Percentiles rank a stretch among this genome's conserved stretches.
phyloP scores from a whole-genome alignment of 495 filamentous ascomycete genomes.

The Xeromyces bisporus region DNA sequence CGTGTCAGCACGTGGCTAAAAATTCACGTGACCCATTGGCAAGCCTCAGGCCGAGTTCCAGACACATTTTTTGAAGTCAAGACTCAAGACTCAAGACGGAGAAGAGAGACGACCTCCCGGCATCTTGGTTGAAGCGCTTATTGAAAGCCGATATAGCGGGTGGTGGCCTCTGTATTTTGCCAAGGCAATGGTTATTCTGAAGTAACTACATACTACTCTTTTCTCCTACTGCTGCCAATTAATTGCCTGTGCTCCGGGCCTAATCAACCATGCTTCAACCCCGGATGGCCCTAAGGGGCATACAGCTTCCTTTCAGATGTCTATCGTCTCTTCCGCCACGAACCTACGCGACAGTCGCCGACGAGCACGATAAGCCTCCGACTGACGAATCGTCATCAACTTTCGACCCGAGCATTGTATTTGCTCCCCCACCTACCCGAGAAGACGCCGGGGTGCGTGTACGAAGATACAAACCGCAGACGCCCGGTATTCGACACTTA shows the following conservation, averaged over 20 bases:
- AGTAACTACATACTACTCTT: too few relatives aligned
- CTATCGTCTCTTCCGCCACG: constrained; percentile 25
- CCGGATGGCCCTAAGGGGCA: constrained; percentile 36
- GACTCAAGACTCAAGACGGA: too few relatives aligned
- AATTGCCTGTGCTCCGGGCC: too few relatives aligned
- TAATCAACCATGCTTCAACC: constrained; percentile 43
- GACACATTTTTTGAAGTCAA: too few relatives aligned
- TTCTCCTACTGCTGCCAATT: not conserved
- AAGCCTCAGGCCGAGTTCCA: too few relatives aligned
- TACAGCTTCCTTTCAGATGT: constrained; percentile 32
- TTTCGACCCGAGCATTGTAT: constrained; percentile 23
- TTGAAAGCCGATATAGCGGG: too few relatives aligned
- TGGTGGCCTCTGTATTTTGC: too few relatives aligned
- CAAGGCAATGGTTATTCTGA: too few relatives aligned
- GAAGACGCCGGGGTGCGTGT: constrained; percentile 26
- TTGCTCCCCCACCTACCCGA: constrained; percentile 29
- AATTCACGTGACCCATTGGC: too few relatives aligned
- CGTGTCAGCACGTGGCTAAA: too few relatives aligned
- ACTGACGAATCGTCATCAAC: constrained; percentile 14
- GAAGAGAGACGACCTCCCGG: too few relatives aligned
- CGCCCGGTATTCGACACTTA: constrained; percentile 84
- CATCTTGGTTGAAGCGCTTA: too few relatives aligned
- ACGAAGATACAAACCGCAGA: constrained; percentile 84
- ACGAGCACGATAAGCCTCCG: constrained; percentile 19
- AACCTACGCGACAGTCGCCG: constrained; percentile 37